Evolutionary conservation across 345 rosid species (phyloP), one percentile per base, ranked within the genome.

Genomic region (Rhodamnia rubescens): DNA sequence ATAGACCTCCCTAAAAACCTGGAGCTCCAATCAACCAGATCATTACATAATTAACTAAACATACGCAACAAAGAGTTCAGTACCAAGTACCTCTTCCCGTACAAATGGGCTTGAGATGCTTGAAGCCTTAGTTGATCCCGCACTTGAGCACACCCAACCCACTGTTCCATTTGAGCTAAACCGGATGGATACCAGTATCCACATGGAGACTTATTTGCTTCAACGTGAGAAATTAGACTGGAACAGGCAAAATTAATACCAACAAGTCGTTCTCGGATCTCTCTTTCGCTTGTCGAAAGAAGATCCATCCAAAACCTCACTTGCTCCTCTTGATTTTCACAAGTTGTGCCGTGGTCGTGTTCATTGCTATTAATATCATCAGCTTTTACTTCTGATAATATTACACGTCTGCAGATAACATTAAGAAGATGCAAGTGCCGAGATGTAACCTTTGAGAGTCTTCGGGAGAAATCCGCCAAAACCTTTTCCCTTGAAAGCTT

Each of bases 231-330:
- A 57, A 86, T 74, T 27, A 74, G 47, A 36, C 50, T 87, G 44
- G 88, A 83, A 84, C 88, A 88, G 83, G 98, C 92, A 83, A 95
- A 90, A 85, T 92, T 90, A 85, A 94, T 87, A 86, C 92, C 88
- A 86, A 96, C 90, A 83, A 96, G 92, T 87, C 98, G 94, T 88
- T 92, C 93, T 5, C 94, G 95, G n/a, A 97, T 96, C 90, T 97
- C 97, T 86, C 84, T 90, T 92, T 97, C 99, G 83, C 95, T 92
- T 82, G 92, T 93, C 47, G 85, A 87, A 74, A 94, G 93, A 58
- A 96, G 87, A 84, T 89, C 91, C 87, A 93, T 88, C 98, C 99
- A 94, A 29, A 86, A 58, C 27, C 61, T 57, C 36, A 89, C 64
- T 69, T 88, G 92, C 91, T 87, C 90, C 36, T 88, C 91, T 69